These are phyloP conservation scores for Erodium chrysanthum DNA, from an alignment of 441 rosid genomes.

Conservation along the genomic window DNA sequence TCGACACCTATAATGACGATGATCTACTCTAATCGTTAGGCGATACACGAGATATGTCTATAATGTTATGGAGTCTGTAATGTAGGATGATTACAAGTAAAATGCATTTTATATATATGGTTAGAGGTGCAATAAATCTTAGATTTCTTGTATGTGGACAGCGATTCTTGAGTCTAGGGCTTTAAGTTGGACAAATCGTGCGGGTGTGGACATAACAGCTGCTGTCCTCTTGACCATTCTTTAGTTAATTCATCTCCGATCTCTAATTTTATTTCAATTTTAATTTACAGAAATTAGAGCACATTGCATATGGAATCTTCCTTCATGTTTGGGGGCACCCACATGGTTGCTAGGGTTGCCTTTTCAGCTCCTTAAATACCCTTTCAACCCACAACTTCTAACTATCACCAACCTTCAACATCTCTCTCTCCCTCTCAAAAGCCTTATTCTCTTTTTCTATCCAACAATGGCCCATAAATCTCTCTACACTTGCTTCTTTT, in stretches of 20 bases:
- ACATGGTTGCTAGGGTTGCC: background rate
- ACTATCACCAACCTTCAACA: background rate
- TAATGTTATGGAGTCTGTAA: too few species aligned
- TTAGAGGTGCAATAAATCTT: too few species aligned
- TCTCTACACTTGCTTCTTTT: background rate
- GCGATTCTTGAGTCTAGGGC: too few species aligned
- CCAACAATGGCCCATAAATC: background rate
- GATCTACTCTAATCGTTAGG: too few species aligned
- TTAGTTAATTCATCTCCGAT: background rate
- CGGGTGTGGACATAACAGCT: background rate
- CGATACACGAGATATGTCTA: too few species aligned
- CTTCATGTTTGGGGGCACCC: background rate
- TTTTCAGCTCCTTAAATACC: slow-evolving; percentile 5
- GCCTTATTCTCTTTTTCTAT: background rate
- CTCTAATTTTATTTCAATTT: background rate
- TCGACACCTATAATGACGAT: too few species aligned
- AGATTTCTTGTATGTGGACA: too few species aligned
- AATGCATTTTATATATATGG: too few species aligned
- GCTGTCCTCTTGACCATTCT: background rate
- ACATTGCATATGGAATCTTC: slow-evolving; percentile 7
- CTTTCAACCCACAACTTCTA: background rate
- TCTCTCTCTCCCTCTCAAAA: background rate
- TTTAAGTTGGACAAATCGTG: too few species aligned
- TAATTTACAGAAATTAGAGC: background rate
- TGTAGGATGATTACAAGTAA: too few species aligned